These are phyloP conservation scores for Pachysandra terminalis DNA, from an alignment of 164 flowering plant species.

Conservation along the genomic window DNA sequence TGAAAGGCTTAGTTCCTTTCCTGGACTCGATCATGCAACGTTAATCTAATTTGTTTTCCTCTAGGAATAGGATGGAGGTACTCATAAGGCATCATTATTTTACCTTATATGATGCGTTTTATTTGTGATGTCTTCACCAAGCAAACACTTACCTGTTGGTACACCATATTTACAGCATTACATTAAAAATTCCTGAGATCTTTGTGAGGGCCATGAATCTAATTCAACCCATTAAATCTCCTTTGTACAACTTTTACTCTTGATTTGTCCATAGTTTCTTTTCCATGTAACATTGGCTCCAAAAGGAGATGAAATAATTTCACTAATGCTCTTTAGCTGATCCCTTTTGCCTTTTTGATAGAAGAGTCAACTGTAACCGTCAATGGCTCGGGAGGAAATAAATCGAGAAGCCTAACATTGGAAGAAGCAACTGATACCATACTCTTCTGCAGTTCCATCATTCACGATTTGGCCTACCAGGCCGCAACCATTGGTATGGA, in stretches of 20 bases:
- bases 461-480: constrained; percentile 73
- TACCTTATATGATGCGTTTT: too few species aligned
- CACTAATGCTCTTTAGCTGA: not conserved
- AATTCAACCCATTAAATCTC: too few species aligned
- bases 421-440: constrained; percentile 94
- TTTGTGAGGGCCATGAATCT: too few species aligned
- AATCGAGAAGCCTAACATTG: constrained; percentile 64
- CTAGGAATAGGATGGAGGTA: too few species aligned
- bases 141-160: too few species aligned
- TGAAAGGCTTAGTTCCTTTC: too few species aligned
- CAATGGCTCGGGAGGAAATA: constrained; percentile 40
- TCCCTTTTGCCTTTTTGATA: constrained; percentile 25
- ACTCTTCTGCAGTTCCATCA: constrained; percentile 87
- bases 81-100: too few species aligned
- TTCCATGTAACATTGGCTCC: not conserved
- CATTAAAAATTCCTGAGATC: too few species aligned
- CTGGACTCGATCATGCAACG: too few species aligned
- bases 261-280: not conserved
- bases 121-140: too few species aligned
- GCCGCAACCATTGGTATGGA: constrained; percentile 81
- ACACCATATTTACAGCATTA: too few species aligned
- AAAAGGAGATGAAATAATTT: not conserved
- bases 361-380: constrained; percentile 63
- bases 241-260: not conserved
- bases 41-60: too few species aligned